Evolutionary conservation across 2,329 filamentous ascomycete genomes (phyloP).

Genomic region (Penicillium sp.): DNA sequence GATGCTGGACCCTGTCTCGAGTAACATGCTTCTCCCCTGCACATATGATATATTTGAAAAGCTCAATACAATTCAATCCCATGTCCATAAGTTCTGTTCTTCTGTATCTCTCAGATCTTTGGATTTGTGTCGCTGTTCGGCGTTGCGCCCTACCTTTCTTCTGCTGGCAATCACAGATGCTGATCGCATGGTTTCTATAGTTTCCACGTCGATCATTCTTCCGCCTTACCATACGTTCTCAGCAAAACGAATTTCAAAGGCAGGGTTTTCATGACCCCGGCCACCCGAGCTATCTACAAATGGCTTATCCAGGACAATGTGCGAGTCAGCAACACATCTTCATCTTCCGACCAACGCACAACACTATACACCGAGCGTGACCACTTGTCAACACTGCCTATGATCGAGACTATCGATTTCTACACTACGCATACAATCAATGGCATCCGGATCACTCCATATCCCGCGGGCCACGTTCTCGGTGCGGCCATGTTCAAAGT

Average conservation of each 20-base stretch:
- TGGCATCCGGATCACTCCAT: constrained; percentile 93
- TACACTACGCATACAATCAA: constrained; percentile 97
- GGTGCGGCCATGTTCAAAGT: constrained; percentile 98
- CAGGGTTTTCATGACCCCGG: constrained; percentile 98
- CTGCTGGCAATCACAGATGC: constrained; percentile 15
- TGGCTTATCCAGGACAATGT: constrained; percentile 98
- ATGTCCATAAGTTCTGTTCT: constrained; percentile 15
- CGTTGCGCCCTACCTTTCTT: not conserved
- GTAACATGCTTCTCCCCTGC: constrained; percentile 9
- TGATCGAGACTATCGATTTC: constrained; percentile 97
- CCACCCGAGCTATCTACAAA: constrained; percentile 99
- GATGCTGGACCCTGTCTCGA: not conserved
- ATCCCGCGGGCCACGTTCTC: constrained; percentile 95
- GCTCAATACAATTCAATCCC: constrained; percentile 33
- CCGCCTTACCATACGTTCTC: constrained; percentile 94
- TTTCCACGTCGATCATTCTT: constrained; percentile 99
- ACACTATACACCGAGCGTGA: constrained; percentile 92
- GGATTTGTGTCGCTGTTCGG: not conserved
- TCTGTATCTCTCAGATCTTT: constrained; percentile 3
- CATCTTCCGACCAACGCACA: constrained; percentile 63
- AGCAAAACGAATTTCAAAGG: constrained; percentile 98
- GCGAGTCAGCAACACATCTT: constrained; percentile 73
- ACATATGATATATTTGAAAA: constrained; percentile 38
- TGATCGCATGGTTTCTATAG: constrained; percentile 52
- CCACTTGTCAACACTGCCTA: constrained; percentile 86